Percentiles rank a stretch among this genome's conserved stretches.
These are phyloP conservation scores for Zelopaecilomyces penicillatus DNA, from an alignment of 2,329 filamentous ascomycete species.

Conservation along the genomic window DNA sequence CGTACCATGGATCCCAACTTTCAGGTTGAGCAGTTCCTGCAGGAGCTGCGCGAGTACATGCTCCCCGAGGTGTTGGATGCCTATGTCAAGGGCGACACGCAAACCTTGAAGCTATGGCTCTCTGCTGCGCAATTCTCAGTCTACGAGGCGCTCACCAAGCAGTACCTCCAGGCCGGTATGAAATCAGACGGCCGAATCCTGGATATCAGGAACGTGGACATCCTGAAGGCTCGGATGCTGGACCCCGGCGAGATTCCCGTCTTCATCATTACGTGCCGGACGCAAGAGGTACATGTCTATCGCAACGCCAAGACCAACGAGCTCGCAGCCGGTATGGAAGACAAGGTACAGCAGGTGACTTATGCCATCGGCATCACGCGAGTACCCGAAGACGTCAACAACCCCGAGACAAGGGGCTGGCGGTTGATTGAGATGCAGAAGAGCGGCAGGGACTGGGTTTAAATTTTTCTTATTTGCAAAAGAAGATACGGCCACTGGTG, in stretches of 20 bases:
- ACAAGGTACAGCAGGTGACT: constrained; percentile 95
- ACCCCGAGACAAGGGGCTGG: constrained; percentile 95
- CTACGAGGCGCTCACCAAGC: constrained; percentile 92
- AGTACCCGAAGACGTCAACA: constrained; percentile 90
- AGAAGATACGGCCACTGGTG: neutral
- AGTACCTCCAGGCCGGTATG: constrained; percentile 87
- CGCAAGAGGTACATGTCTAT: constrained; percentile 97
- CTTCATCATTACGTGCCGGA: constrained; percentile 93
- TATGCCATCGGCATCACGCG: constrained; percentile 96
- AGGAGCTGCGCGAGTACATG: constrained; percentile 95
- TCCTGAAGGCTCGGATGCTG: constrained; percentile 69
- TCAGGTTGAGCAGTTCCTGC: constrained; percentile 88
- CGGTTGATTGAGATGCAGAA: constrained; percentile 97
- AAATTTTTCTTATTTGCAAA: constrained; percentile 13
- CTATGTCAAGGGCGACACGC: constrained; percentile 91
- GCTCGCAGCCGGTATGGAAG: constrained; percentile 94
- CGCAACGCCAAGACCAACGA: constrained; percentile 82
- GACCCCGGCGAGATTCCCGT: constrained; percentile 86
- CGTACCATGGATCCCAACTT: constrained; percentile 91
- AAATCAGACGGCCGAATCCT: constrained; percentile 93
- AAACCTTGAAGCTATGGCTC: constrained; percentile 88
- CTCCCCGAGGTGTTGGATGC: constrained; percentile 94
- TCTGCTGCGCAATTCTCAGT: constrained; percentile 94
- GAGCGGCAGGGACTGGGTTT: constrained; percentile 81
- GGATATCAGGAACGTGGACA: constrained; percentile 91